Evolutionary conservation across 495 filamentous ascomycete genomes (phyloP).

Genomic region (Pseudoneurospora amorphoporcata): DNA sequence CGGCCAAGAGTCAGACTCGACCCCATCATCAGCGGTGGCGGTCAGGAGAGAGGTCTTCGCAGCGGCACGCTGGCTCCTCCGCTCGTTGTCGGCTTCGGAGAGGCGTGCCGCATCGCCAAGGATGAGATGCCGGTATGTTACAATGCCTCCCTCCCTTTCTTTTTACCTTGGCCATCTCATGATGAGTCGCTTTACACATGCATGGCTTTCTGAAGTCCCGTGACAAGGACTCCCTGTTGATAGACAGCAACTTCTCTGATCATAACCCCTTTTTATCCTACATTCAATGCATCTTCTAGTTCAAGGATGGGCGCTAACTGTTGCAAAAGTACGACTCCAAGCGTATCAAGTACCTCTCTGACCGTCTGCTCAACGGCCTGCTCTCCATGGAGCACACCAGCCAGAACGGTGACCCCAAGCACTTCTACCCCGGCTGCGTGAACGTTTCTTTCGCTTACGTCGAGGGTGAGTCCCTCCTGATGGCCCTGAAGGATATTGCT

Average conservation of each 20-base stretch:
- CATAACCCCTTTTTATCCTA: not conserved
- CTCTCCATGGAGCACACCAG: slow-evolving; percentile 82
- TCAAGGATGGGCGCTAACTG: slow-evolving; percentile 10
- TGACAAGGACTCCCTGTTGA: slow-evolving; percentile 41
- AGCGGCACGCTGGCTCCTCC: slow-evolving; percentile 90
- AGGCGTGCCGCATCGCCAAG: slow-evolving; percentile 84
- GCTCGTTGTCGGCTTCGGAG: slow-evolving; percentile 84
- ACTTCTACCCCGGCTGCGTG: slow-evolving; percentile 92
- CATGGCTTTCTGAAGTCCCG: slow-evolving; percentile 52
- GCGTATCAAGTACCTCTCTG: slow-evolving; percentile 69
- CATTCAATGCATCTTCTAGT: not conserved
- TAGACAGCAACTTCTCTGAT: slow-evolving; percentile 43
- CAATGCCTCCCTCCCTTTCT: not conserved
- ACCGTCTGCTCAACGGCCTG: slow-evolving; percentile 70
- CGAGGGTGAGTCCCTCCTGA: slow-evolving; percentile 92
- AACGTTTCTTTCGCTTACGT: slow-evolving; percentile 98
- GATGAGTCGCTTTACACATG: slow-evolving; percentile 65
- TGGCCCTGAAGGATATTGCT: slow-evolving; percentile 97
- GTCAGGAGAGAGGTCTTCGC: slow-evolving; percentile 87
- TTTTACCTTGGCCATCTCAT: slow-evolving; percentile 16
- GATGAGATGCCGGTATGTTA: slow-evolving; percentile 77
- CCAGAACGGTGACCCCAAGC: slow-evolving; percentile 75
- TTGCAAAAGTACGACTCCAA: slow-evolving; percentile 72
- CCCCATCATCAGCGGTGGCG: slow-evolving; percentile 91
- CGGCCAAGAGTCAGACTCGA: slow-evolving; percentile 88